Evolutionary conservation across 148 eudicot genomes (phyloP), one percentile per base, ranked within the genome.

Genomic region (Diospyros kaki): DNA sequence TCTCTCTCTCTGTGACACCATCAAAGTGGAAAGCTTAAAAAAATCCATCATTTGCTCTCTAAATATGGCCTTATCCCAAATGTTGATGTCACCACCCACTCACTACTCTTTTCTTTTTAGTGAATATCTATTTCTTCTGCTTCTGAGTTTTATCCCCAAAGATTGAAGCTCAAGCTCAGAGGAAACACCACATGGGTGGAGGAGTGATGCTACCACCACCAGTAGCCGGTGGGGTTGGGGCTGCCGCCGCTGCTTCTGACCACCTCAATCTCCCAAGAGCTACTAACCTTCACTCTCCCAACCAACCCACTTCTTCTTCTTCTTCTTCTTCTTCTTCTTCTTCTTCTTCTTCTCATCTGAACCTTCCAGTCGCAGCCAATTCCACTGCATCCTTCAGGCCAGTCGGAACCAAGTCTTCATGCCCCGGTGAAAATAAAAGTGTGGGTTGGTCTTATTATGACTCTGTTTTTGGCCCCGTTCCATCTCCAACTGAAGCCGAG

Each of bases 391-490:
- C 38, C 28, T 9, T 40, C n/a, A 13, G 11, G 46, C 28, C 62
- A 39, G 11, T 17, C 39, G 6, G 4, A 6, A 1, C 62, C 12
- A 41, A 39, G 28, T 14, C 45, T 12, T 39, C 15, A 41, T 2
- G 17, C 17, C 18, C 13, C 1, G 62, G 64, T 55, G 73, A 54
- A 6, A 9, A 46, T 39, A 46, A n/a, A 59, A 59, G 63, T 15
- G 63, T 2, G 17, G 11, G 1, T 17, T 3, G 63, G 28, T 55
- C 62, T 42, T n/a, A 15, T 38, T 42, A 52, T 73, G 80, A 80
- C 51, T 71, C 77, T 75, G 71, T 73, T 73, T 80, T 87, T 9
- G 77, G 86, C 18, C 66, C 79, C 44, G 83, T 69, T 66, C 90
- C 88, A 0, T 71, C 81, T 48, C 75, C 59, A 18, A 59, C 41